phyloP scores from a whole-genome alignment of 495 filamentous ascomycete genomes.

The Lasiosphaeria hispida region DNA sequence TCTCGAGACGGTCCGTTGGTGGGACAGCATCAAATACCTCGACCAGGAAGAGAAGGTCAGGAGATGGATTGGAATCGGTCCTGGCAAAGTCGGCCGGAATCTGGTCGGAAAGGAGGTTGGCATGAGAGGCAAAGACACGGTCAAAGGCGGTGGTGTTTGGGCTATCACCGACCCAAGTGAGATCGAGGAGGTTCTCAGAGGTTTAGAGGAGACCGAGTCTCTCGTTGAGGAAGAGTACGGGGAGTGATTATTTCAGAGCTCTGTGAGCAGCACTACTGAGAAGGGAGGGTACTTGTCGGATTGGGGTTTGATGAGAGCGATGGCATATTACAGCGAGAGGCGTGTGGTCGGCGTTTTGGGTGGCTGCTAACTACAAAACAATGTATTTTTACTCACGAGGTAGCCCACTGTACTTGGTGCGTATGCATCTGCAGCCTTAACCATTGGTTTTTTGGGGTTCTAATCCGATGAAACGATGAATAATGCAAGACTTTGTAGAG shows the following conservation, averaged over 20 bases:
- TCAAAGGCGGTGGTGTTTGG: constrained; percentile 90
- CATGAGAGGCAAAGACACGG: constrained; percentile 69
- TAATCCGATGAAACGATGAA: no score
- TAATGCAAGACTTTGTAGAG: no score
- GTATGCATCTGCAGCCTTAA: no score
- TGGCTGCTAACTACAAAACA: no score
- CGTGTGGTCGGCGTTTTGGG: no score
- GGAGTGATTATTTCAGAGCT: background rate
- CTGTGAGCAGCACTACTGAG: no score
- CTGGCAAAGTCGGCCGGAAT: constrained; percentile 91
- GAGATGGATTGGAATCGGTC: constrained; percentile 91
- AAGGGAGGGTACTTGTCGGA: no score
- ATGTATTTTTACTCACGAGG: no score
- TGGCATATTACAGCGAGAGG: no score
- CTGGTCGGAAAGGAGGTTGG: constrained; percentile 95
- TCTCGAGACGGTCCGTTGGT: constrained; percentile 90
- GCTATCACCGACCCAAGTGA: constrained; percentile 83
- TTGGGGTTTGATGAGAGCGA: no score
- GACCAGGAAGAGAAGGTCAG: constrained; percentile 81
- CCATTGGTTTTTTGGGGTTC: no score
- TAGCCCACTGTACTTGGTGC: no score
- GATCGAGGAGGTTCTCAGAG: constrained; percentile 70
- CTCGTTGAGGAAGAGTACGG: constrained; percentile 42
- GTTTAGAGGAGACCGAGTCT: constrained; percentile 69
- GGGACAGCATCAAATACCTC: constrained; percentile 85